phyloP scores from a whole-genome alignment of 352 stramenopile genomes.

The Peronospora farinosa region DNA sequence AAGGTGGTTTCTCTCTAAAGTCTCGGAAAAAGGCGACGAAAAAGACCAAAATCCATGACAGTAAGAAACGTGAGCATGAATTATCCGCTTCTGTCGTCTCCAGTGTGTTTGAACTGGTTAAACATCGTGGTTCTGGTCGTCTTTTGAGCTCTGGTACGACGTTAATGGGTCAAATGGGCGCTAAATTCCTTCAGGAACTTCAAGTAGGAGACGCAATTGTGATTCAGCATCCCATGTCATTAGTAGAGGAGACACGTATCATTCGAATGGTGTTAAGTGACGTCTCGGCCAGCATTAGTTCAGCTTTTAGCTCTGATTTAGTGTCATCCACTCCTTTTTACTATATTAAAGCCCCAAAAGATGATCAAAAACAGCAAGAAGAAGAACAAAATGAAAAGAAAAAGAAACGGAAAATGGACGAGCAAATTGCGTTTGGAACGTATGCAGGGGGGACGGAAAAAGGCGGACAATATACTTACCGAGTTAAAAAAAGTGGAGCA shows the following conservation, averaged over 20 bases:
- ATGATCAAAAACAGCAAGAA: constrained; percentile 41
- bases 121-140: constrained; percentile 65
- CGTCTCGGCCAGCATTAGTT: constrained; percentile 79
- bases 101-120: constrained; percentile 66
- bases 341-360: constrained; percentile 80
- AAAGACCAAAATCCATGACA: constrained; percentile 13
- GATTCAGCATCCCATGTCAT: constrained; percentile 81
- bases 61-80: not conserved
- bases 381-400: constrained; percentile 41
- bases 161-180: constrained; percentile 76
- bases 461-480: constrained; percentile 64
- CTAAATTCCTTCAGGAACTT: constrained; percentile 82
- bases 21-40: constrained; percentile 47
- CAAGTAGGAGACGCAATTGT: constrained; percentile 79
- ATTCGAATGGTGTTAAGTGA: constrained; percentile 88
- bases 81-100: not conserved
- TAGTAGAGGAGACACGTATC: constrained; percentile 84
- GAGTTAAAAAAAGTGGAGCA: constrained; percentile 76
- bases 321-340: constrained; percentile 85
- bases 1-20: constrained; percentile 74
- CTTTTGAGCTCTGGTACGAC: constrained; percentile 85
- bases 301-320: constrained; percentile 83
- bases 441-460: constrained; percentile 81
- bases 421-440: constrained; percentile 75
- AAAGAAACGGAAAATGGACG: constrained; percentile 48